A percentile compares a stretch with the other conserved stretches of the same genome.
Evolutionary conservation across 495 filamentous ascomycete species (phyloP).

Genomic region (Lineolata rhizophorae): DNA sequence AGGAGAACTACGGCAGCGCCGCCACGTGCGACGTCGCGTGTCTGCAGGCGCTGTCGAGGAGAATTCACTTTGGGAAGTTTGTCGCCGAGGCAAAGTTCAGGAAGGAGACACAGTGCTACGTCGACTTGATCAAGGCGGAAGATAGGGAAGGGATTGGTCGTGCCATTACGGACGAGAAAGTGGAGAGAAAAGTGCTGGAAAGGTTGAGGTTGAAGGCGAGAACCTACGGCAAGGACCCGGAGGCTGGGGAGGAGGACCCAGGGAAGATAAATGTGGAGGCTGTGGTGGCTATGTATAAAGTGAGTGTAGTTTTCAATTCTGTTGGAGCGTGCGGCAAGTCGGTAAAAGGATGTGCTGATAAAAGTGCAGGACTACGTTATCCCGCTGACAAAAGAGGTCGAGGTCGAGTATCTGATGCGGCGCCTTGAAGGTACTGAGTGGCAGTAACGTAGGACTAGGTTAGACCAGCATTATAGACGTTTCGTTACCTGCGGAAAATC

Average conservation of each 20-base stretch:
- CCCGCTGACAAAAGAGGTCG: slow-evolving; percentile 87
- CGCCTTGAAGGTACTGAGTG: slow-evolving; percentile 50
- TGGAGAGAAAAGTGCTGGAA: slow-evolving; percentile 84
- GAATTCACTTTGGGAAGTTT: slow-evolving; percentile 97
- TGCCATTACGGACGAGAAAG: slow-evolving; percentile 74
- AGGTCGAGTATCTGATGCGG: slow-evolving; percentile 96
- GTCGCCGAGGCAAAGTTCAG: slow-evolving; percentile 97
- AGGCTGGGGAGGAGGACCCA: slow-evolving; percentile 28
- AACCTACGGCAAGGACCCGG: slow-evolving; percentile 87
- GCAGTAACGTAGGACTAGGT: too few relatives aligned
- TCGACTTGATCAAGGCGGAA: slow-evolving; percentile 50
- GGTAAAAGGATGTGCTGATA: slow-evolving; percentile 9
- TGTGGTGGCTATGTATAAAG: slow-evolving; percentile 84
- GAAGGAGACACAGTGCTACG: slow-evolving; percentile 60
- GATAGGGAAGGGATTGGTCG: slow-evolving; percentile 65
- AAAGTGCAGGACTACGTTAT: slow-evolving; percentile 70
- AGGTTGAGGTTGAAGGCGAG: slow-evolving; percentile 74
- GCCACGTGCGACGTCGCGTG: slow-evolving; percentile 81
- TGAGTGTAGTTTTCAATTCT: too few relatives aligned
- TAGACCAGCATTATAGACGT: too few relatives aligned
- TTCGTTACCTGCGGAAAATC: too few relatives aligned
- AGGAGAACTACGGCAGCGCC: slow-evolving; percentile 89
- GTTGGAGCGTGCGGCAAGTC: neutral
- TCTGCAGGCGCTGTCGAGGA: slow-evolving; percentile 73
- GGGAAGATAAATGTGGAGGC: slow-evolving; percentile 81